Conservation (phyloP, 805 yeast species). For the Hanseniaspora thailandica region DNA sequence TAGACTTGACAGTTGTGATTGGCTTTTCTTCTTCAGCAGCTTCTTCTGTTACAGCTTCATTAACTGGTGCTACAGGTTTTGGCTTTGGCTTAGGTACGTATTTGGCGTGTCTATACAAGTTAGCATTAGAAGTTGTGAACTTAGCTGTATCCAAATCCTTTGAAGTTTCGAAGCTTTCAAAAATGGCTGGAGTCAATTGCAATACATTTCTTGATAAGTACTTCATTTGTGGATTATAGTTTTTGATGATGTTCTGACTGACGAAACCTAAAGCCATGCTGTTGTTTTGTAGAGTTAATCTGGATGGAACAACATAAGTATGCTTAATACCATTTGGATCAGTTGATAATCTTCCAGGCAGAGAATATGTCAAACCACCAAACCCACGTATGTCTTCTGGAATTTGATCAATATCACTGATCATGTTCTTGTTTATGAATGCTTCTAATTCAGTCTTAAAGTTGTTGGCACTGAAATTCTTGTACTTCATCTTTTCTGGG, state of each 20-base stretch:
- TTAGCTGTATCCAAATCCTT: background rate
- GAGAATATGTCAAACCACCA: slow-evolving; percentile 62
- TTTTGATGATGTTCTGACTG: slow-evolving; percentile 51
- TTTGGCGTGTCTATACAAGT: background rate
- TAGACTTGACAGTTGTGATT: slow-evolving; percentile 18
- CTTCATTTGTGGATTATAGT: slow-evolving; percentile 34
- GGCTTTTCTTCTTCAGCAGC: slow-evolving; percentile 17
- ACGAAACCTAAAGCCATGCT: slow-evolving; percentile 33
- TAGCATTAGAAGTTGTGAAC: slow-evolving; percentile 8
- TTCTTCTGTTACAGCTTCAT: slow-evolving; percentile 11
- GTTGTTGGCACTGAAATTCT: slow-evolving; percentile 25
- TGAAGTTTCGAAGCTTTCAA: background rate
- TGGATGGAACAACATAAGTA: slow-evolving; percentile 53
- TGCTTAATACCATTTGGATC: slow-evolving; percentile 57
- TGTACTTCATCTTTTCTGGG: slow-evolving; percentile 32
- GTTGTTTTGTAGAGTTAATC: slow-evolving; percentile 38
- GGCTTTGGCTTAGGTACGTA: background rate
- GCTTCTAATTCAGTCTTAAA: slow-evolving; percentile 32
- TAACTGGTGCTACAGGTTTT: background rate
- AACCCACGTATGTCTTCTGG: slow-evolving; percentile 41
- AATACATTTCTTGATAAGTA: slow-evolving; percentile 30
- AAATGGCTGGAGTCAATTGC: slow-evolving; percentile 28
- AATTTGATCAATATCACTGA: slow-evolving; percentile 15
- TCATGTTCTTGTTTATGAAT: slow-evolving; percentile 28
- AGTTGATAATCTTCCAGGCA: slow-evolving; percentile 55